phyloP scores from a whole-genome alignment of 169 alveolate species.

The Eimeria nieschulzi region DNA sequence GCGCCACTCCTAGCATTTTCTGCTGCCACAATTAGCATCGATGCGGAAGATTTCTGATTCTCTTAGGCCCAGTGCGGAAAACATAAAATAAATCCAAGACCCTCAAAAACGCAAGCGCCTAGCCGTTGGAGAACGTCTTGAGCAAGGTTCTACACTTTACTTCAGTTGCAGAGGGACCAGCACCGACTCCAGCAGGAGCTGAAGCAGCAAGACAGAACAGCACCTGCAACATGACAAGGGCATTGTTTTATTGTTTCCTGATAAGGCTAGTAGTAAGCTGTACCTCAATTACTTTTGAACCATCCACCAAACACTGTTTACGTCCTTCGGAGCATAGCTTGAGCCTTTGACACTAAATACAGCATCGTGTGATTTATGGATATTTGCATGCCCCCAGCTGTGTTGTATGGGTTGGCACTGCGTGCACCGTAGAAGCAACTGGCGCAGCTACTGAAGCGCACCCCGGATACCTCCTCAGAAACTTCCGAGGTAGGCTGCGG shows the following conservation, averaged over 20 bases:
- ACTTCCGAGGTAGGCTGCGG: too few species aligned
- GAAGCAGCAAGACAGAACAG: not conserved
- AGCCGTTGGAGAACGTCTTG: not conserved
- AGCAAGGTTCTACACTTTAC: constrained; percentile 22
- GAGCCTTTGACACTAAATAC: not conserved
- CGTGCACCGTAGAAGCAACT: not conserved
- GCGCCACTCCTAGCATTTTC: too few species aligned
- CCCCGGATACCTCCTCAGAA: not conserved
- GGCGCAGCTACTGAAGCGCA: not conserved
- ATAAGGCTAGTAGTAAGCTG: not conserved
- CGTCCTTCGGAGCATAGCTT: not conserved
- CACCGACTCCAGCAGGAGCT: not conserved
- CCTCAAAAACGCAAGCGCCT: not conserved
- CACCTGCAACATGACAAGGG: not conserved
- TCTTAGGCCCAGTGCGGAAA: not conserved
- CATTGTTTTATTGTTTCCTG: not conserved
- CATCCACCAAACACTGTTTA: not conserved
- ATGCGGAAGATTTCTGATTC: too few species aligned
- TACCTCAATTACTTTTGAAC: not conserved
- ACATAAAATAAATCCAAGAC: not conserved
- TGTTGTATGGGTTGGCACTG: not conserved
- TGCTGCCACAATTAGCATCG: too few species aligned
- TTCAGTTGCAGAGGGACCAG: not conserved
- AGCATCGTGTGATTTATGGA: not conserved
- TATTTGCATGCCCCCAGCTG: not conserved